Conservation (phyloP, 2,329 filamentous ascomycete genomes). For the Rhytidhysteron rufulum region DNA sequence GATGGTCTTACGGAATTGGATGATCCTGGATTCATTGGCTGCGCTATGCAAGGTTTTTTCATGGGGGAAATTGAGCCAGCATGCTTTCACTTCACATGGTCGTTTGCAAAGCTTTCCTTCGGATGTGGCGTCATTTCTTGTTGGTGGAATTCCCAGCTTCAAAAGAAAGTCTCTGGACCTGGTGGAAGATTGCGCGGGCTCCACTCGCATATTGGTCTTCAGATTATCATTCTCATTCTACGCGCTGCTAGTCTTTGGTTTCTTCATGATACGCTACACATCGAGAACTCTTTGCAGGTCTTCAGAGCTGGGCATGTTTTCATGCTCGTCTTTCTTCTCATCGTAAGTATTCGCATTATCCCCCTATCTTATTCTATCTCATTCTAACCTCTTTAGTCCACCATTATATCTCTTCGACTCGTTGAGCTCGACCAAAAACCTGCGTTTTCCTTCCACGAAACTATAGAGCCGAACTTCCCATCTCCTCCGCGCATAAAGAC, state of each 20-base stretch:
- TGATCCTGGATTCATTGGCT: constrained; percentile 13
- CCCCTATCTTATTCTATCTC: no score
- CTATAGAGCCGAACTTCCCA: constrained; percentile 22
- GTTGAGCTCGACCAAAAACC: constrained; percentile 54
- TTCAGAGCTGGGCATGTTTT: constrained; percentile 53
- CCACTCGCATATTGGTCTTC: constrained; percentile 63
- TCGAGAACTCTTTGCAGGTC: constrained; percentile 16
- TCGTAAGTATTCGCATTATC: constrained; percentile 57
- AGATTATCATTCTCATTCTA: constrained; percentile 55
- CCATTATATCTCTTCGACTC: constrained; percentile 43
- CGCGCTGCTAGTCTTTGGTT: constrained; percentile 44
- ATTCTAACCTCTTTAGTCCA: constrained; percentile 13
- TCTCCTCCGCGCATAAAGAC: constrained; percentile 13
- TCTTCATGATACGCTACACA: constrained; percentile 15
- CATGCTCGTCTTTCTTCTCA: constrained; percentile 50
- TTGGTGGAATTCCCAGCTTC: constrained; percentile 68
- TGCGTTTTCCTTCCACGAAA: constrained; percentile 19
- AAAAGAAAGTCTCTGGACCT: constrained; percentile 59
- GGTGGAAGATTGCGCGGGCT: constrained; percentile 52
- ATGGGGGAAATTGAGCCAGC: constrained; percentile 15
- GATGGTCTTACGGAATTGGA: constrained; percentile 5
- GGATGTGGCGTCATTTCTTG: constrained; percentile 49
- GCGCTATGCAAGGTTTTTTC: constrained; percentile 18
- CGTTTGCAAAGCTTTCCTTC: constrained; percentile 35
- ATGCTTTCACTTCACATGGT: constrained; percentile 24